Evolutionary conservation across 177 flowering plant genomes (phyloP), one percentile per base, ranked within the genome.

Genomic region (Vitis hybrid): DNA sequence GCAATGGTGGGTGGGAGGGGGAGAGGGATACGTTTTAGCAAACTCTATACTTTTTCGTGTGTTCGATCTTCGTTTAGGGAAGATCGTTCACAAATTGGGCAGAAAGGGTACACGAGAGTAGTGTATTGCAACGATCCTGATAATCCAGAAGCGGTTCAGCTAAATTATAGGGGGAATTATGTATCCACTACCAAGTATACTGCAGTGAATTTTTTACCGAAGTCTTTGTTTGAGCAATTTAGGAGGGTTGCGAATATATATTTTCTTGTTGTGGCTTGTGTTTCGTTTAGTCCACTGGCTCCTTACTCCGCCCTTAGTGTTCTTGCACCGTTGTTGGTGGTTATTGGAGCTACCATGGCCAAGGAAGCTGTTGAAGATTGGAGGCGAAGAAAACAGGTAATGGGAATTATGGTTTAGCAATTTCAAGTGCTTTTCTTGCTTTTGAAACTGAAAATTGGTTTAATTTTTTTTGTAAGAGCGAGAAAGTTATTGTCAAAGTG

Each of bases 341-440:
- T 93, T 66, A 86, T 91, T 80, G 96, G 96, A 65, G 93, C 88
- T 15, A 89, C 96, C 1, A 89, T 93, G 93, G 87, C 68, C 52
- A 93, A 93, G 79, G 98, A 93, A 75, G 98, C 79, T 21, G 83
- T 88, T 9, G 98, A 93, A 74, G 98, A 93, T 69, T 89, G 93
- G 93, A 81, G 89, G 76, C 84, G 96, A 21, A 78, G 84, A 76
- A 85, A 77, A 68, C 98, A 93, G 91, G 98, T 93, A 71, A 60
- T 56, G 19, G 16, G 27, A 32, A 5, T 32, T 12, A 16, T 3
- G n/a, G 15, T 63, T 35, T 11, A 12, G 1, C 30, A n/a, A 7
- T 12, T 14, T 24, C 30, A 12, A 19, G 24, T 8, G 24, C 24
- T 58, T 7, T 64, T 35, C 46, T 10, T 8, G 24, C 24, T 58